phyloP scores from a whole-genome alignment of 495 filamentous ascomycete genomes.

The Opeltia flavorubescens region DNA sequence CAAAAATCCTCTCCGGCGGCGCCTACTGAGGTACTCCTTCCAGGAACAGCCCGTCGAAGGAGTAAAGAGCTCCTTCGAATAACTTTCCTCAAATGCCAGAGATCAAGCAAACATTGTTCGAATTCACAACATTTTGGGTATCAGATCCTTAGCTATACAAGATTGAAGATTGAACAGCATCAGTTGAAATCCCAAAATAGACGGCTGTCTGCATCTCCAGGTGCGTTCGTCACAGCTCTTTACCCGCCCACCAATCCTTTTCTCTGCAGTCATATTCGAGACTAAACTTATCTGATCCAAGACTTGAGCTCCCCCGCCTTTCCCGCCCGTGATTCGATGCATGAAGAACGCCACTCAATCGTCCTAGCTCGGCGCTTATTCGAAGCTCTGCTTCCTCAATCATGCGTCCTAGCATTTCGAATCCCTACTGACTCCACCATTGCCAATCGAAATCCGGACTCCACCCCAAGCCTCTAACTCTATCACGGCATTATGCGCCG shows the following conservation, averaged over 20 bases:
- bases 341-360: constrained; percentile 3
- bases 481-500: background rate
- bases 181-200: no score
- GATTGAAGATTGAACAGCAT: background rate
- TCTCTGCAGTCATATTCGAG: background rate
- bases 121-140: no score
- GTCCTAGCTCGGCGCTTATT: background rate
- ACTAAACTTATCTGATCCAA: no score
- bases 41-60: no score
- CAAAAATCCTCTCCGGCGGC: no score
- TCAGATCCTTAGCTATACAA: no score
- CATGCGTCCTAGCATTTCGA: background rate
- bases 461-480: background rate
- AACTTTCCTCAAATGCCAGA: no score
- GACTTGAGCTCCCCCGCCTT: no score
- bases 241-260: background rate
- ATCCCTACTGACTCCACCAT: no score
- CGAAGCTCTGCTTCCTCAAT: background rate
- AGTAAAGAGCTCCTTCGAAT: no score
- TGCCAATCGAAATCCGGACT: background rate
- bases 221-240: background rate
- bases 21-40: no score
- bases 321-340: constrained; percentile 12
- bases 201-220: background rate
- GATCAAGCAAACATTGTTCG: no score